A percentile compares a stretch with the other conserved stretches of the same genome.
These are phyloP conservation scores for Diaporthe citrichinensis DNA, from an alignment of 2,329 filamentous ascomycete genomes.

Conservation along the genomic window DNA sequence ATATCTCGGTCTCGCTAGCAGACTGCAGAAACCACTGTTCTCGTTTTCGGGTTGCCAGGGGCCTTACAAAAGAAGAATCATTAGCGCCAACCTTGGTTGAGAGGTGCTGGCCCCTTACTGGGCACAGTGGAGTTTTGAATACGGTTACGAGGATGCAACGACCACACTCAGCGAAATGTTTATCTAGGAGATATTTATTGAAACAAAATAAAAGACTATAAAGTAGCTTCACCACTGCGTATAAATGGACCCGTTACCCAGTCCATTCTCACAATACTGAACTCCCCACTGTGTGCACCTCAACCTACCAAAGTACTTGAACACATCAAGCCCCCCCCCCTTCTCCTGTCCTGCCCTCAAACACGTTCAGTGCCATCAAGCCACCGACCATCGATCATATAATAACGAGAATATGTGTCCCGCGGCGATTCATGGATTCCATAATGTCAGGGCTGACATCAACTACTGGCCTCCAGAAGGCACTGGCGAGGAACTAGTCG, in stretches of 20 bases:
- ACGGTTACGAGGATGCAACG: background rate
- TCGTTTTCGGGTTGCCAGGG: background rate
- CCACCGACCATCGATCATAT: background rate
- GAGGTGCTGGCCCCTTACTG: background rate
- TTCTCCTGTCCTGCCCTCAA: accelerated
- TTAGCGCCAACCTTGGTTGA: background rate
- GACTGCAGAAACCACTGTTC: background rate
- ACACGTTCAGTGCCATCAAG: background rate
- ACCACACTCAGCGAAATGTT: background rate
- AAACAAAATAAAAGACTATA: background rate
- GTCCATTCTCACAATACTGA: background rate
- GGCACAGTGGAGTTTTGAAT: too few species aligned
- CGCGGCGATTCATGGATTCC: background rate
- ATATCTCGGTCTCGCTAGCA: background rate
- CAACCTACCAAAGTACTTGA: background rate
- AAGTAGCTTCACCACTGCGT: background rate
- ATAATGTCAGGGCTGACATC: slow-evolving; percentile 1
- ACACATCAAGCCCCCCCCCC: too few species aligned
- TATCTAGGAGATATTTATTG: background rate
- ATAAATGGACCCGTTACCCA: background rate
- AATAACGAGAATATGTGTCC: background rate
- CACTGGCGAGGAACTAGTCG: background rate
- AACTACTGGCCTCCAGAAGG: slow-evolving; percentile 23
- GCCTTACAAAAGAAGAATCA: background rate
- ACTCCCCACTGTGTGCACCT: background rate